Base-by-base conservation (phyloP, 371 early-diverging fungal genomes). In the Mortierella sp. region DNA sequence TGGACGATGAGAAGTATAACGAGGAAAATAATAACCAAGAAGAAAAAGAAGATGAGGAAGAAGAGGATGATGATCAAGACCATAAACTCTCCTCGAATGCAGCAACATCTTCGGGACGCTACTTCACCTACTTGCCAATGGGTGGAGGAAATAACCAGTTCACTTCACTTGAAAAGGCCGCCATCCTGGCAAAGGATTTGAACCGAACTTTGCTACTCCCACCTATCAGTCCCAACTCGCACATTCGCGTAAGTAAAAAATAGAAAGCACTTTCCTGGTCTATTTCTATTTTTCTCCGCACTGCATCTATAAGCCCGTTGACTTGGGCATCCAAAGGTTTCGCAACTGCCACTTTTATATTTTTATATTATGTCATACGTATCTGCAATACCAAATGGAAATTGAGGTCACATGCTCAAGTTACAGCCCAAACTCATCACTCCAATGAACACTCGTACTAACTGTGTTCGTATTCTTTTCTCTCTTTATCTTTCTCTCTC, bases 141-240 rank as follows among this genome's bases (percentile, higher is more conserved):
- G 80, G 80, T 9, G 80, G 80, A 20, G 75, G 80, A 2, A 79
- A 79, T 57, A 79, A 79, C 66, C 80, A 79, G 63, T 74, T 79
- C 65, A 57, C 65, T 3, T 67, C 74, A 0, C 65, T 79, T 16
- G 71, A 79, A 30, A 74, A 72, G 26, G 80, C 80, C 4, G 80
- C 80, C 2, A 37, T 79, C 8, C 30, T 79, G 22, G 80, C 80
- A 47, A 79, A 79, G 62, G 75, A 74, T 51, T 61, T 74, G 35
- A 68, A 68, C 9, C 63, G 80, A 32, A 79, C 80, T 2, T 28
- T 79, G 51, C 18, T 79, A 61, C 47, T 79, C 12, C 80, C 80
- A 1, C 75, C 80, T 18, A 71, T 79, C 43, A 68, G 68, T 22
- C 80, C 80, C 10, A 79, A 67, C 55, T 57, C 68, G 0, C 80